A percentile compares a stretch with the other conserved stretches of the same genome.
Evolutionary conservation across 768 basidiomycete species (phyloP).

Genomic region (Leucocoprinus birnbaumii): DNA sequence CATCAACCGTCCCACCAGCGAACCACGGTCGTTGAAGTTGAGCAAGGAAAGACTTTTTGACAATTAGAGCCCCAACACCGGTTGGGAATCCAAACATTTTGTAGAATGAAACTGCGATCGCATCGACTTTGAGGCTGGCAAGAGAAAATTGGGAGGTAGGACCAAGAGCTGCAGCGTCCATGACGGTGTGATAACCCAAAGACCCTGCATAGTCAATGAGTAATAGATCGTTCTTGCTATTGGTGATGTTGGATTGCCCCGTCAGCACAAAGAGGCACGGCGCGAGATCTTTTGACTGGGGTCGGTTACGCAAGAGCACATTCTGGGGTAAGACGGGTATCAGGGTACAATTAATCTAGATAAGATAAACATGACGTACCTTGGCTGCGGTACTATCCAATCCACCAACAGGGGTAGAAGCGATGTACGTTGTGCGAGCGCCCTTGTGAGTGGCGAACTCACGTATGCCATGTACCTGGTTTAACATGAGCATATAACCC

Average conservation of each 20-base stretch:
- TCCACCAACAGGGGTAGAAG: constrained; percentile 61
- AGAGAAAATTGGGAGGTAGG: constrained; percentile 71
- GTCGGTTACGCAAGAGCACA: constrained; percentile 48
- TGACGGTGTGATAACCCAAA: constrained; percentile 70
- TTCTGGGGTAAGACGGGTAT: constrained; percentile 33
- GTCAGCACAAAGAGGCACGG: constrained; percentile 74
- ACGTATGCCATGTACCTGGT: constrained; percentile 65
- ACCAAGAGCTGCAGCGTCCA: constrained; percentile 81
- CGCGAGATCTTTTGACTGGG: constrained; percentile 37
- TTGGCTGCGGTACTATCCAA: constrained; percentile 55
- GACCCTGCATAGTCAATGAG: constrained; percentile 61
- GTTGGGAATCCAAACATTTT: constrained; percentile 92
- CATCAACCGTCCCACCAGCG: constrained; percentile 77
- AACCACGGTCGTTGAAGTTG: constrained; percentile 77
- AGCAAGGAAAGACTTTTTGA: constrained; percentile 64
- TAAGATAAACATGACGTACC: constrained; percentile 35
- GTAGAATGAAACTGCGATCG: constrained; percentile 82
- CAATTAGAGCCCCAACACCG: constrained; percentile 76
- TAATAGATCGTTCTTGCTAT: constrained; percentile 66
- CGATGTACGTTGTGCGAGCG: constrained; percentile 61
- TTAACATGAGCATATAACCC: constrained; percentile 1
- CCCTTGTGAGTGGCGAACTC: constrained; percentile 61
- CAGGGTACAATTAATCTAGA: not conserved
- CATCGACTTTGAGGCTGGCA: constrained; percentile 66
- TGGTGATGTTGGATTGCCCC: constrained; percentile 81